phyloP scores from a whole-genome alignment of 441 rosid genomes.

The Biscutella laevigata region DNA sequence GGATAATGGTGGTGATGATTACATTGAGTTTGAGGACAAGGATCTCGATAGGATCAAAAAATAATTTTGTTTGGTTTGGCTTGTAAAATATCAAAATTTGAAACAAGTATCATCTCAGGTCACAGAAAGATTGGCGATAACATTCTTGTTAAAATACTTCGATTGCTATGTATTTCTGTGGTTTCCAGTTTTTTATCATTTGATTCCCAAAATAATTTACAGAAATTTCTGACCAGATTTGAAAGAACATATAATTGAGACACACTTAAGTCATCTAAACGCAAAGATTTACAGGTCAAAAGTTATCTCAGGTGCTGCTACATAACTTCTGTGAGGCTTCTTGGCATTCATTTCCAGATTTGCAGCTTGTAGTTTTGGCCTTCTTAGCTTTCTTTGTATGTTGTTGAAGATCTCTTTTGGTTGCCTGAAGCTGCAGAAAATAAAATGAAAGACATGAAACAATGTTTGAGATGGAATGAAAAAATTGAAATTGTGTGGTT shows the following conservation, averaged over 20 bases:
- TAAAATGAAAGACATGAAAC: not conserved
- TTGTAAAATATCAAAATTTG: slow-evolving; percentile 20
- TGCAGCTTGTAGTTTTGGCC: slow-evolving; percentile 24
- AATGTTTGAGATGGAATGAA: not conserved
- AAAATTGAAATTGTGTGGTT: not conserved
- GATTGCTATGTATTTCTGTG: slow-evolving; percentile 17
- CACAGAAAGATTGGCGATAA: slow-evolving; percentile 17
- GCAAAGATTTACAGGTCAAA: slow-evolving; percentile 13
- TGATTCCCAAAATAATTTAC: slow-evolving; percentile 10
- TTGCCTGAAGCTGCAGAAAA: slow-evolving; percentile 29
- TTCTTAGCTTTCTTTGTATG: slow-evolving; percentile 30
- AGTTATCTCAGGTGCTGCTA: not conserved
- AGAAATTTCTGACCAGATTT: not conserved
- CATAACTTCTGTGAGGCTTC: not conserved
- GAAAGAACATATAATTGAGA: not conserved
- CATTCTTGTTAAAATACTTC: slow-evolving; percentile 1
- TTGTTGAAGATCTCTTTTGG: slow-evolving; percentile 30
- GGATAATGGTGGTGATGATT: slow-evolving; percentile 53
- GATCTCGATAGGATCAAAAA: slow-evolving; percentile 79
- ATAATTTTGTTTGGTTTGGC: slow-evolving; percentile 24
- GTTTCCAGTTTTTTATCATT: slow-evolving; percentile 5
- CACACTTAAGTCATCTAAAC: not conserved
- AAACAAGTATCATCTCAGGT: slow-evolving; percentile 10
- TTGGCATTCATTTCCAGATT: not conserved
- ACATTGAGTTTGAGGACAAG: slow-evolving; percentile 68